Percentiles rank a stretch among this genome's conserved stretches.
phyloP scores from a whole-genome alignment of 768 basidiomycete species.

The Lactarius sp. region DNA sequence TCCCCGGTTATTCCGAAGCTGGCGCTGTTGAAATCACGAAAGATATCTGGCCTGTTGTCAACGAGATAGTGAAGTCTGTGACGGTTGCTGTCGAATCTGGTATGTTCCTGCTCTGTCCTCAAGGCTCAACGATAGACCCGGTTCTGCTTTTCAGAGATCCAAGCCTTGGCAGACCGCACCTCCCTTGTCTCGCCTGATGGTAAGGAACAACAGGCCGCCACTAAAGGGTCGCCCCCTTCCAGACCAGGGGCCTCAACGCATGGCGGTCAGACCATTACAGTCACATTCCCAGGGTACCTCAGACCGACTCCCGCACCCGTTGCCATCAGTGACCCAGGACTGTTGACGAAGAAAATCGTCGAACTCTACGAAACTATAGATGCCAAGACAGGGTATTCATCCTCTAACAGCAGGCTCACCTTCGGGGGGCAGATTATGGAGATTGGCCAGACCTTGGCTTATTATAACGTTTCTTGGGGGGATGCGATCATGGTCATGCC shows the following conservation, averaged over 20 bases:
- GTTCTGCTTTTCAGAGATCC: background rate
- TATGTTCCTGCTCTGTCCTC: background rate
- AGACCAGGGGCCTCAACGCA: background rate
- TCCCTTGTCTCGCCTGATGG: background rate
- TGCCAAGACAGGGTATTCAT: background rate
- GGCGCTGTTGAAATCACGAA: slow-evolving; percentile 3
- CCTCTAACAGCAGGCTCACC: background rate
- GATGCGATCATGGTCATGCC: background rate
- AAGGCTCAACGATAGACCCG: background rate
- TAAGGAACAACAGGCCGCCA: background rate
- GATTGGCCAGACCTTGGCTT: background rate
- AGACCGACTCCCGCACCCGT: background rate
- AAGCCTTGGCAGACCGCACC: no score
- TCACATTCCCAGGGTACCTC: background rate
- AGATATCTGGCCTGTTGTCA: background rate
- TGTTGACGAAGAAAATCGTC: background rate
- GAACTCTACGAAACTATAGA: background rate
- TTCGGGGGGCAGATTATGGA: background rate
- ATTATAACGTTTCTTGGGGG: background rate
- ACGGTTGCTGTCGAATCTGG: slow-evolving; percentile 8
- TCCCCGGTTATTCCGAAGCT: background rate
- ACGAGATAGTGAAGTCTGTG: background rate
- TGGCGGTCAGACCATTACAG: background rate
- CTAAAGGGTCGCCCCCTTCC: background rate
- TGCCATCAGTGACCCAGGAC: background rate